These are phyloP conservation scores for Chrysanthemum seticuspe DNA, from an alignment of 129 eudicot species.

Conservation along the genomic window DNA sequence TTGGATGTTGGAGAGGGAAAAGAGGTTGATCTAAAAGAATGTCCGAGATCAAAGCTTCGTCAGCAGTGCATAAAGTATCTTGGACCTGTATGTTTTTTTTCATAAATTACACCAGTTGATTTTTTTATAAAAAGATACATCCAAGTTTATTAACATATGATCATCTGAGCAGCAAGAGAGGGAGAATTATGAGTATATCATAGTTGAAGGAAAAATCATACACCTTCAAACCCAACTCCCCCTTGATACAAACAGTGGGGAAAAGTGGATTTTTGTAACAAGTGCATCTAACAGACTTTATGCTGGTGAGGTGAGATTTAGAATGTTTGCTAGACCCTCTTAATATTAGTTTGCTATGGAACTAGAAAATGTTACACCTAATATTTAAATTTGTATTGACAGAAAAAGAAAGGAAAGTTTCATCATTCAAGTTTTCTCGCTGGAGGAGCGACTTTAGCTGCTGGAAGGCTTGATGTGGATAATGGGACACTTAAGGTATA, in stretches of 20 bases:
- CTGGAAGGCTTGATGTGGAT: slow-evolving; percentile 79
- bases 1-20: slow-evolving; percentile 97
- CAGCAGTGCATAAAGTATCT: slow-evolving; percentile 90
- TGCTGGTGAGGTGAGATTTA: slow-evolving; percentile 66
- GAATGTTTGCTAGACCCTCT: background rate
- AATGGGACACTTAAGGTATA: slow-evolving; percentile 75
- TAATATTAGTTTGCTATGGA: too few species aligned
- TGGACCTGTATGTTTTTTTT: slow-evolving; percentile 74
- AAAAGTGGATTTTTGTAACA: slow-evolving; percentile 90
- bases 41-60: slow-evolving; percentile 84
- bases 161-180: slow-evolving; percentile 73
- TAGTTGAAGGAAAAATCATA: slow-evolving; percentile 63
- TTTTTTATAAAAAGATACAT: background rate
- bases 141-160: background rate
- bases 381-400: slow-evolving; percentile 8
- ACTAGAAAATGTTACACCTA: background rate
- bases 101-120: background rate
- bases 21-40: slow-evolving; percentile 75
- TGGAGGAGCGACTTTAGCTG: slow-evolving; percentile 96
- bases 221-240: slow-evolving; percentile 47
- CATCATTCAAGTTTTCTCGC: slow-evolving; percentile 99
- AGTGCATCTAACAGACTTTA: slow-evolving; percentile 73
- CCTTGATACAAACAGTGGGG: slow-evolving; percentile 61
- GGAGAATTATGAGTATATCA: slow-evolving; percentile 64
- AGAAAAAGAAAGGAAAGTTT: slow-evolving; percentile 91